These are phyloP conservation scores for Backusella luteola DNA, from an alignment of 192 early-diverging fungal genomes.

Conservation along the genomic window DNA sequence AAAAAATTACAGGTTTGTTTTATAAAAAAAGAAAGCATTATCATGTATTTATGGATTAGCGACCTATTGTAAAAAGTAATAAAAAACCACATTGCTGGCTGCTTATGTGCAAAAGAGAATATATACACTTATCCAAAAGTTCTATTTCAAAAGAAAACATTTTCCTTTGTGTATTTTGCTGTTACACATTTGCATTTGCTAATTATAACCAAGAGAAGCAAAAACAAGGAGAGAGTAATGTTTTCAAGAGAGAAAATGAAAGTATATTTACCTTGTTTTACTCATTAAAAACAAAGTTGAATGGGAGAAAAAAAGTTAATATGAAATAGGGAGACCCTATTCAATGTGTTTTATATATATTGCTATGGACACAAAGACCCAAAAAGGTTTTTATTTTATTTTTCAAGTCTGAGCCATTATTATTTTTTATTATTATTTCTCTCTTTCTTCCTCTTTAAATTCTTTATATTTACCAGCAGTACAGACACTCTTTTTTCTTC, in stretches of 20 bases:
- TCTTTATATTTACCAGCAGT: too few relatives aligned
- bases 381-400: not conserved
- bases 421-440: not conserved
- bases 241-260: not conserved
- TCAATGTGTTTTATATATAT: not conserved
- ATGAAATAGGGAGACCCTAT: not conserved
- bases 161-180: not conserved
- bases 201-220: not conserved
- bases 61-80: not conserved
- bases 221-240: not conserved
- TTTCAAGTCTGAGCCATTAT: not conserved
- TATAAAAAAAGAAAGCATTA: too few relatives aligned
- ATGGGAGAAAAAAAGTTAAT: not conserved
- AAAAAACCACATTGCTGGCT: not conserved
- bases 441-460: not conserved
- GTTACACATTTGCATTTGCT: not conserved
- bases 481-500: not conserved
- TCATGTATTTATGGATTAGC: not conserved
- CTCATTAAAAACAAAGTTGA: not conserved
- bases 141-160: not conserved
- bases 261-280: not conserved
- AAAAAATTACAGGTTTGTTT: too few relatives aligned
- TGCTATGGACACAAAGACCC: not conserved
- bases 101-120: not conserved
- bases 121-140: not conserved